phyloP scores from a whole-genome alignment of 2,329 filamentous ascomycete genomes.

The Fonsecaea pugnacius region DNA sequence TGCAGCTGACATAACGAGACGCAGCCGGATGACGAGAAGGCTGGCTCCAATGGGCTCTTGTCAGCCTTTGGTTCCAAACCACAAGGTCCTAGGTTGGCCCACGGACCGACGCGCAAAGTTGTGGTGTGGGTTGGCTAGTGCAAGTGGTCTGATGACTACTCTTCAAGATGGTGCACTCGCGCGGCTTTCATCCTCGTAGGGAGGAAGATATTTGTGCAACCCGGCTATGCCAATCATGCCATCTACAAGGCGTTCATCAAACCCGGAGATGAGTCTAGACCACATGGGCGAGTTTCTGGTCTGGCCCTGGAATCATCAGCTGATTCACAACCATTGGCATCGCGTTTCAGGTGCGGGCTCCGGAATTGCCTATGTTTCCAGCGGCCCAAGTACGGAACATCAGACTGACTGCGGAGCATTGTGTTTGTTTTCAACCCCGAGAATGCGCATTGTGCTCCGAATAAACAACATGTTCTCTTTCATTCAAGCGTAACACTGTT shows the following conservation, averaged over 20 bases:
- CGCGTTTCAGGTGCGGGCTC: constrained; percentile 10
- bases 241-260: neutral
- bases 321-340: neutral
- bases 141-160: constrained; percentile 14
- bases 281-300: neutral
- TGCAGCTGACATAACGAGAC: constrained; percentile 16
- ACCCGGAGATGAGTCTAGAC: constrained; percentile 4
- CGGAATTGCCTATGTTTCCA: neutral
- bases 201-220: neutral
- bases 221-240: neutral
- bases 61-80: constrained; percentile 8
- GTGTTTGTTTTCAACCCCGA: neutral
- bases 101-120: constrained; percentile 10
- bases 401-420: neutral
- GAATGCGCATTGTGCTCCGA: neutral
- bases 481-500: neutral
- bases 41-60: neutral
- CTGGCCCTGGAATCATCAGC: constrained; percentile 13
- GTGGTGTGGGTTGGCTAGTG: neutral
- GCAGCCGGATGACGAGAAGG: neutral
- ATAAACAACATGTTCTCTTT: neutral
- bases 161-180: neutral
- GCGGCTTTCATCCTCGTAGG: neutral
- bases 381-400: constrained; percentile 1
- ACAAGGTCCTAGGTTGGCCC: constrained; percentile 2